A percentile compares a stretch with the other conserved stretches of the same genome.
Conservation (phyloP, 2,329 filamentous ascomycete genomes). For the Didymella exigua region DNA sequence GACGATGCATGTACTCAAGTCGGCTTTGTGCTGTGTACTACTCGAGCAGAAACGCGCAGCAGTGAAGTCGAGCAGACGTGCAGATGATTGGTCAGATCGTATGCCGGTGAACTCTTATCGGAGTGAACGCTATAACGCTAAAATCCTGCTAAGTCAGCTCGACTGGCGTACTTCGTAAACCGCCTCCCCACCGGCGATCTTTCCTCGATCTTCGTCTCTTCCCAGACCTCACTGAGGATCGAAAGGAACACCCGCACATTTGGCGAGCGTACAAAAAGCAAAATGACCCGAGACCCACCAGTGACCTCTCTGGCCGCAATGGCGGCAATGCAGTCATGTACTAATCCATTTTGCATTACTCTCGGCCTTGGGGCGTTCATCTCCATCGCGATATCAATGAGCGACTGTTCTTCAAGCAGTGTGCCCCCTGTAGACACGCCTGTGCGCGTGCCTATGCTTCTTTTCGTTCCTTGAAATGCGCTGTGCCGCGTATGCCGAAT, state of each 20-base stretch:
- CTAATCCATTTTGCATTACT: slow-evolving; percentile 9
- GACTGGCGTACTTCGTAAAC: slow-evolving; percentile 14
- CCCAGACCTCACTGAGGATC: slow-evolving; percentile 11
- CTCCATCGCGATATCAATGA: slow-evolving; percentile 6
- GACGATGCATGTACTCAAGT: not conserved
- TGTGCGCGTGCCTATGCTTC: slow-evolving; percentile 9
- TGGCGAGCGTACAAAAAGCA: slow-evolving; percentile 5
- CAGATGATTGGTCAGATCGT: slow-evolving; percentile 1
- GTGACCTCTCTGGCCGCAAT: slow-evolving; percentile 10
- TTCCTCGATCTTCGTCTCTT: slow-evolving; percentile 15
- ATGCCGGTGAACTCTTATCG: not conserved
- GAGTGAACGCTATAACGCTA: slow-evolving; percentile 12
- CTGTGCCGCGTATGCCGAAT: slow-evolving; percentile 13
- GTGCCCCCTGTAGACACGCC: slow-evolving; percentile 13
- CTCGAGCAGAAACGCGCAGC: not conserved
- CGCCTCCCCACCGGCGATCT: slow-evolving; percentile 19
- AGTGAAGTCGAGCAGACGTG: not conserved
- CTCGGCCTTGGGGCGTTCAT: not conserved
- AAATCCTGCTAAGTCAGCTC: slow-evolving; percentile 1
- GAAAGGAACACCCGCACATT: slow-evolving; percentile 2
- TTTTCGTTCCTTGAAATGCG: slow-evolving; percentile 9
- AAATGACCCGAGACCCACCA: slow-evolving; percentile 14
- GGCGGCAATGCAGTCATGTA: slow-evolving; percentile 17
- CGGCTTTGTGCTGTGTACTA: not conserved
- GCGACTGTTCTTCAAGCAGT: slow-evolving; percentile 7